Conservation (phyloP, 441 rosid species). For the Euphorbia corollata region DNA sequence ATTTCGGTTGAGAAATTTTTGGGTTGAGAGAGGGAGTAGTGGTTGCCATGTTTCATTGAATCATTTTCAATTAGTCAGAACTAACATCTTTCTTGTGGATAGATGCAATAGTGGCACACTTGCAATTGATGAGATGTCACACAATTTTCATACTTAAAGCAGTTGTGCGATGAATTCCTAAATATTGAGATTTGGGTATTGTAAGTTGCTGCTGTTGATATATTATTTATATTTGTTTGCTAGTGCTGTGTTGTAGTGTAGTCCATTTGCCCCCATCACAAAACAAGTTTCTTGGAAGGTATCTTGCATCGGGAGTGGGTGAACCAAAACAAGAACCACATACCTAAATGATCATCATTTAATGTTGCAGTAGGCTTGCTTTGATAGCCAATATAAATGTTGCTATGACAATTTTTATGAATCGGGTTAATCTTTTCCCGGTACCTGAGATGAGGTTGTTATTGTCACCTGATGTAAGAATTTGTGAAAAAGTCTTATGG, state of each 20-base stretch:
- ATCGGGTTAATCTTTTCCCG: too few species aligned
- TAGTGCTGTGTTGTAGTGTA: neutral
- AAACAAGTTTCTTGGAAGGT: neutral
- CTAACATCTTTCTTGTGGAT: conserved; percentile 16
- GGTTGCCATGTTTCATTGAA: conserved; percentile 10
- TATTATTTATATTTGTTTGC: neutral
- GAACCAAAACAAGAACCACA: too few species aligned
- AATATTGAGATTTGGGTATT: neutral
- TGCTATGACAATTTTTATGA: too few species aligned
- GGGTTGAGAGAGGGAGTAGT: conserved; percentile 14
- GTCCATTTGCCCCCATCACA: neutral
- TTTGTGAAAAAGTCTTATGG: too few species aligned
- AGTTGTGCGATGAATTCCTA: neutral
- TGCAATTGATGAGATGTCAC: conserved; percentile 21
- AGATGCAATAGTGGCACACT: conserved; percentile 3
- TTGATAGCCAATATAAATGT: too few species aligned
- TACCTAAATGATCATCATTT: too few species aligned
- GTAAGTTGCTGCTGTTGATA: neutral
- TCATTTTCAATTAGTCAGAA: neutral
- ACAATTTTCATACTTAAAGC: conserved; percentile 6
- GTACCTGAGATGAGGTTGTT: too few species aligned
- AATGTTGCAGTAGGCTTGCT: too few species aligned
- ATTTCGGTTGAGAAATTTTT: conserved; percentile 1
- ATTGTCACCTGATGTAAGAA: too few species aligned
- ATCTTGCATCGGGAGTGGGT: too few species aligned